These are phyloP conservation scores for Aureobasidium sp. DNA, from an alignment of 2,329 filamentous ascomycete genomes.

Conservation along the genomic window DNA sequence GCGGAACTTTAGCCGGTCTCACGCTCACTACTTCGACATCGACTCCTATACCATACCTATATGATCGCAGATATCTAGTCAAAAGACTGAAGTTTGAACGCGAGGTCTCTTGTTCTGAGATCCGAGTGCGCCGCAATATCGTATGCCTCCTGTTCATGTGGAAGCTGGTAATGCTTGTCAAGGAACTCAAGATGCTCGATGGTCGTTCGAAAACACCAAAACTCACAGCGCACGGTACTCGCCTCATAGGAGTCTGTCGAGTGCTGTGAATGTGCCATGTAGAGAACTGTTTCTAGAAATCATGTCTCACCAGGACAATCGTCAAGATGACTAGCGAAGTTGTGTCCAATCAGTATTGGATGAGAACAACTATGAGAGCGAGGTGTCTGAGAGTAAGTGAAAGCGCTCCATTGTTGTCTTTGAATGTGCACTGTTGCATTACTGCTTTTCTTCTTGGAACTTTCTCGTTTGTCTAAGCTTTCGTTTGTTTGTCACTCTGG, in stretches of 20 bases:
- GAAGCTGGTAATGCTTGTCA: too few relatives aligned
- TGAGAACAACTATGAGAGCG: background rate
- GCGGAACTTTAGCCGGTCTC: background rate
- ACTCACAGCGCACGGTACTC: too few relatives aligned
- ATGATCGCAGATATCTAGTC: background rate
- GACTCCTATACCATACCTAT: background rate
- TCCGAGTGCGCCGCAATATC: too few relatives aligned
- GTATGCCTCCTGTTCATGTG: too few relatives aligned
- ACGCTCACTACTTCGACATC: too few relatives aligned
- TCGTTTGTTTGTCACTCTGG: background rate
- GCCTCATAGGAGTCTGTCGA: too few relatives aligned
- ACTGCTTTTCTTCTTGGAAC: background rate
- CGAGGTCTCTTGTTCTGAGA: too few relatives aligned
- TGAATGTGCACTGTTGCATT: background rate
- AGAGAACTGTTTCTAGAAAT: background rate
- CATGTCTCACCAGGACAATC: background rate
- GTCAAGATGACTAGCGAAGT: background rate
- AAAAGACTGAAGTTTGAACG: background rate
- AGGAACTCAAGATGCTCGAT: too few relatives aligned
- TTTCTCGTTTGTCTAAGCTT: background rate
- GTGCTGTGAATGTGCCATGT: too few relatives aligned
- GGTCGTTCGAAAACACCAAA: too few relatives aligned
- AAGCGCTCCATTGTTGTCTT: background rate
- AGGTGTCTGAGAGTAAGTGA: background rate
- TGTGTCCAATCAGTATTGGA: background rate